Base-by-base conservation (phyloP, 768 basidiomycete genomes). In the Candolleomyces efflorescens region DNA sequence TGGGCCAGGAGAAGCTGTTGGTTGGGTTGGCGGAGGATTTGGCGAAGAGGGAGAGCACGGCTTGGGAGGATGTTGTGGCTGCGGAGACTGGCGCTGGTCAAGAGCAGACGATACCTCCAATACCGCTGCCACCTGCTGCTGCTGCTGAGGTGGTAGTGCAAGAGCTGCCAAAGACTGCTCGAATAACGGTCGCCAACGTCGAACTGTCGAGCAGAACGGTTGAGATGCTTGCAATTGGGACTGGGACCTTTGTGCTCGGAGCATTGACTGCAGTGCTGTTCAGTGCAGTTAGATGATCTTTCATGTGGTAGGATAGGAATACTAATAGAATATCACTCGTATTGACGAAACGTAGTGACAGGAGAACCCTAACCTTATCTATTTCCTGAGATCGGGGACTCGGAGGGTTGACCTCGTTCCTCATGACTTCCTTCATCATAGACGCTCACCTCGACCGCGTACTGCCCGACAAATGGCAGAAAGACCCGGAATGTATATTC, bases 401-500 rank as follows among this genome's bases (percentile, higher is more conserved):
- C n/a, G n/a, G n/a, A n/a, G n/a, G n/a, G n/a, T 27, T 27, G 27
- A 3, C 9, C 4, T 27, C 27, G 27, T 46, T 38, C n/a, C 20
- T 20, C 12, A 89, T 89, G 87, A 89, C 87, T 57, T 87, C 86
- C 36, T 88, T 86, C 73, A 82, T 90, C 18, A 88, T 90, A 67
- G 75, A 84, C 56, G 76, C 80, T 20, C 87, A 87, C 64, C 73
- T 79, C 39, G 67, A 72, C 56, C 80, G 85, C 9, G 65, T 71
- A 13, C 58, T 74, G 38, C 74, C 79, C 17, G 58, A 69, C n/a
- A 69, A 75, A n/a, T 86, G 85, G 87, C 69, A 66, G 20, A 68
- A 72, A 15, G 74, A 81, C 57, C 60, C 74, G 3, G 71, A 75
- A 23, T 90, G 88, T 63, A 65, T 79, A 5, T 89, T 89, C 69